phyloP scores from a whole-genome alignment of 768 basidiomycete species.

The Flagelloscypha sp. region DNA sequence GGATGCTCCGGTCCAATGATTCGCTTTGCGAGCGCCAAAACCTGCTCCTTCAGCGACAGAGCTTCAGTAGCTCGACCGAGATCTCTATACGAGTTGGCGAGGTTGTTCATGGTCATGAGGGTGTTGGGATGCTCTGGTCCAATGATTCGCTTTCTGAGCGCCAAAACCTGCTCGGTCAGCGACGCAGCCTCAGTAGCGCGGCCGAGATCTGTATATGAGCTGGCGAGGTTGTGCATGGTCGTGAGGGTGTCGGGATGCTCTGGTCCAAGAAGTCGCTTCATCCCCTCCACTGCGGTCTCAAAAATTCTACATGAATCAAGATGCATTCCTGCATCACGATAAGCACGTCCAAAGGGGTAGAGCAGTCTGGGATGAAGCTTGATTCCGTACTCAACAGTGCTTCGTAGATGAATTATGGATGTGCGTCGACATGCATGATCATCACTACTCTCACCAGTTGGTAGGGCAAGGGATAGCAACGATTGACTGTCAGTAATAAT shows the following conservation, averaged over 20 bases:
- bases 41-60: neutral
- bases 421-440: too few species aligned
- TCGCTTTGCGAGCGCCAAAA: neutral
- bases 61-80: constrained; percentile 4
- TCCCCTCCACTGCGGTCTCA: neutral
- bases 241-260: constrained; percentile 5
- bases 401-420: too few species aligned
- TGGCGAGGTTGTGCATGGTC: constrained; percentile 6
- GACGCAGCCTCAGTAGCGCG: constrained; percentile 2
- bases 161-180: constrained; percentile 1
- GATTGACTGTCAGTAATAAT: too few species aligned
- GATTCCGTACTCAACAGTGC: too few species aligned
- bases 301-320: too few species aligned
- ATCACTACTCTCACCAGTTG: too few species aligned
- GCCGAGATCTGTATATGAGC: constrained; percentile 4
- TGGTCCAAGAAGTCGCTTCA: constrained; percentile 3
- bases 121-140: constrained; percentile 8
- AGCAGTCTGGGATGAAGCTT: too few species aligned
- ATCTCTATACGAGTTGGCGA: constrained; percentile 5
- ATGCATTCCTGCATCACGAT: constrained; percentile 1
- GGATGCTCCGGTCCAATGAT: constrained; percentile 5
- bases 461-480: too few species aligned
- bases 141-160: neutral
- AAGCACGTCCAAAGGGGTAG: too few species aligned
- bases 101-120: constrained; percentile 3